Base-by-base conservation (phyloP, 75 land plant species). In the Gnetum montanum region DNA sequence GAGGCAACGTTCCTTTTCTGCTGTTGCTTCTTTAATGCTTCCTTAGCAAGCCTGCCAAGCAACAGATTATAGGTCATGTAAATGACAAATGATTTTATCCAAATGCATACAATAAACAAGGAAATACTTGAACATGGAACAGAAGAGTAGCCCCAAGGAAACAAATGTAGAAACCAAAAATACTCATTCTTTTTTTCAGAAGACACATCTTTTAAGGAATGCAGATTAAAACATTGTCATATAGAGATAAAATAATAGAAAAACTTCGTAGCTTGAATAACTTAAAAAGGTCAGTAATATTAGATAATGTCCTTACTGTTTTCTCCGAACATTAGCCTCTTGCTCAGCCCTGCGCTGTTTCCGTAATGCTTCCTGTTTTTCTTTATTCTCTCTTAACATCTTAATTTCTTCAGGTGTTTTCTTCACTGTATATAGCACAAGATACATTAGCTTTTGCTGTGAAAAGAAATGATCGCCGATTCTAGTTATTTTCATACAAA, bases 311-410 rank as follows among this genome's bases (percentile, higher is more conserved):
- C 28, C 70, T 50, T 34, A 68, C 70, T 76, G 66, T 31, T 76
- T 76, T 24, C 66, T 44, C n/a, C 35, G 38, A 22, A 76, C 79
- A 65, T 76, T 76, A 24, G 70, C 70, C 46, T 76, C 77, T 40
- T 72, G 76, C 65, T 72, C 77, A n/a, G 77, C 79, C 48, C 29
- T 68, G 8, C 77, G 64, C 44, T 76, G 79, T 70, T 76, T 76
- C 31, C 77, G 69, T 36, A 76, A 56, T 16, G 66, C 79, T 47
- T 76, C 79, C 27, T 70, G 63, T 19, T 72, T 43, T 60, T 72
- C 76, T 24, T 41, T 65, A 35, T 18, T 60, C 30, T 60, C 65
- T 61, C 63, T 73, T 19, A 76, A 20, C 23, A 59, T 70, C 46
- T 54, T 58, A 19, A 76, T 54, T 45, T 76, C 79, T 19, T 76